phyloP scores from a whole-genome alignment of 2,329 filamentous ascomycete genomes.

The Colletotrichum sp. region DNA sequence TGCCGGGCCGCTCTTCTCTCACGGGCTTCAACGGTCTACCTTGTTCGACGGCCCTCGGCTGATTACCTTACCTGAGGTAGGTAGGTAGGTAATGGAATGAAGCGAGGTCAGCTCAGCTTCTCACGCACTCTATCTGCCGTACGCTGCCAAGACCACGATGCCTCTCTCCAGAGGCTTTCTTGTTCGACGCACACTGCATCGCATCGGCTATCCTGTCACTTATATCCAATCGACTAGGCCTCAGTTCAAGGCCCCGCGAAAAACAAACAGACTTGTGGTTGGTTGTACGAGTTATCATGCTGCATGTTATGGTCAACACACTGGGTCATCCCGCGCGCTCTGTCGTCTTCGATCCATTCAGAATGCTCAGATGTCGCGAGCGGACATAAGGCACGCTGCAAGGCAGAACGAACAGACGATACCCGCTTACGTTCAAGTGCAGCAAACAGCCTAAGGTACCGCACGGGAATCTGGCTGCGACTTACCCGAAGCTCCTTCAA shows the following conservation, averaged over 20 bases:
- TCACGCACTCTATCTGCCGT: background rate
- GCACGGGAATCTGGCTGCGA: conserved; percentile 9
- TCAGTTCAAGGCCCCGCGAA: background rate
- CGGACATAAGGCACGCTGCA: background rate
- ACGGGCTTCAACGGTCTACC: background rate
- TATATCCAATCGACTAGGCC: background rate
- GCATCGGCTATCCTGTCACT: background rate
- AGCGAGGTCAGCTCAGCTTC: background rate
- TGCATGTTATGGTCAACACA: background rate
- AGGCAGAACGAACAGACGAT: background rate
- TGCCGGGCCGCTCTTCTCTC: background rate
- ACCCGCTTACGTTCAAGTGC: background rate
- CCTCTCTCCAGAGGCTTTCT: background rate
- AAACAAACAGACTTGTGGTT: background rate
- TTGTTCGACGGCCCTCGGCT: background rate
- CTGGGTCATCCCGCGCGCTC: background rate
- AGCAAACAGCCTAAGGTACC: background rate
- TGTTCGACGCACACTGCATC: background rate
- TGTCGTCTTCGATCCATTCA: background rate
- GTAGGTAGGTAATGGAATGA: background rate
- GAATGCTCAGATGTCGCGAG: background rate
- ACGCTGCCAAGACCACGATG: background rate
- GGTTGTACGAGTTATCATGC: background rate
- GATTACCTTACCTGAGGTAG: background rate
- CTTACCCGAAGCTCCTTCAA: background rate